Evolutionary conservation across 2,329 filamentous ascomycete genomes (phyloP).

Genomic region (Neofusicoccum kwambonambiense): DNA sequence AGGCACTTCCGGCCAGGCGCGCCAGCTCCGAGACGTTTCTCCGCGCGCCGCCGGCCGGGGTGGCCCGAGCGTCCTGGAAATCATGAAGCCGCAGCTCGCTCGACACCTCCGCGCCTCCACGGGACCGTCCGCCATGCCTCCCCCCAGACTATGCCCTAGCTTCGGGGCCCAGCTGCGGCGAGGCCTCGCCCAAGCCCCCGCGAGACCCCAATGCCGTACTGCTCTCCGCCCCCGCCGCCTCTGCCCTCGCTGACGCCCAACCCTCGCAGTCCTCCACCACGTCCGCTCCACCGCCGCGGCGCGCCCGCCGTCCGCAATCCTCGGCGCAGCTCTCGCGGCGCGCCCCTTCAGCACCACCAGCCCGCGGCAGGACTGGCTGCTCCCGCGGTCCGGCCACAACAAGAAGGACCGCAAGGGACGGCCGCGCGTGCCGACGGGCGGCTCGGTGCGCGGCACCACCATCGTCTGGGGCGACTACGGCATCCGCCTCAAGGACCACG

Average conservation of each 20-base stretch:
- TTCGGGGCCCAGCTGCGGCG: conserved; percentile 34
- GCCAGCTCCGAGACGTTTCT: conserved; percentile 11
- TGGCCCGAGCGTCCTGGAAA: conserved; percentile 10
- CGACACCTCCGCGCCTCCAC: conserved; percentile 18
- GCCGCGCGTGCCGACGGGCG: conserved; percentile 83
- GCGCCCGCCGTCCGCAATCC: conserved; percentile 21
- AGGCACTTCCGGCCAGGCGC: neutral
- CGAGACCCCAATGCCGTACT: conserved; percentile 11
- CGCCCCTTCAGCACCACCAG: conserved; percentile 73
- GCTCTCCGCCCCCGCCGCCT: neutral
- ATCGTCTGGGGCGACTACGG: conserved; percentile 97
- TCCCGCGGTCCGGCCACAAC: conserved; percentile 74
- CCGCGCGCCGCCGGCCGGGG: neutral
- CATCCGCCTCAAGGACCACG: conserved; percentile 87
- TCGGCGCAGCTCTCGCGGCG: conserved; percentile 21
- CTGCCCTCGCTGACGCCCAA: neutral
- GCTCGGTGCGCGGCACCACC: conserved; percentile 87
- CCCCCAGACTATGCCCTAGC: conserved; percentile 36
- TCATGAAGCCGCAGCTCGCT: conserved; percentile 20
- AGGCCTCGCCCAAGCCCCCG: conserved; percentile 24
- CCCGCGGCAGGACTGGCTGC: conserved; percentile 69
- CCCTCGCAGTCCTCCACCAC: conserved; percentile 17
- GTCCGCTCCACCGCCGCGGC: conserved; percentile 20
- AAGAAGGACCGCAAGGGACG: conserved; percentile 89
- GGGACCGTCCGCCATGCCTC: conserved; percentile 37